Base-by-base conservation (phyloP, 306 rosid species). In the Cucurbita ficifolia region DNA sequence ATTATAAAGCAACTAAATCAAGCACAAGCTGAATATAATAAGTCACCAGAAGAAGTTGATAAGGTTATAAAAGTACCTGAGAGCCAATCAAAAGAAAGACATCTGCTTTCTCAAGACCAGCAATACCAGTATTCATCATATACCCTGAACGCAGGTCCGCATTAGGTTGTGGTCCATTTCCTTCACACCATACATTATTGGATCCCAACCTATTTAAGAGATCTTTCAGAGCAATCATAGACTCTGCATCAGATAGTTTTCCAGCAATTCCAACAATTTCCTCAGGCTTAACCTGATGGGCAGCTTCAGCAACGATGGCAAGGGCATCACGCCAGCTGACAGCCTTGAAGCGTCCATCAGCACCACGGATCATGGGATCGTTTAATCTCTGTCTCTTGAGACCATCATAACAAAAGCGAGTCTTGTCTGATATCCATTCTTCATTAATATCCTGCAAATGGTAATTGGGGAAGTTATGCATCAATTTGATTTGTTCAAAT, bases 351-450 rank as follows among this genome's bases (percentile, higher is more conserved):
- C 91, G 97, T 24, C 99, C 99, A 84, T 95, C 97, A 76, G 92
- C 80, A 82, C 88, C 92, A 75, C 97, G 97, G 77, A 95, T 83
- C 99, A 95, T 91, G 40, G 97, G 99, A 82, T 95, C 99, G 81
- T 89, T 95, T 73, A 95, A 81, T 81, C 99, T 91, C 83, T 95
- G 99, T 80, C 99, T 95, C 86, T 95, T 95, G 83, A 95, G 89
- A 76, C 99, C 99, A 76, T 95, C 99, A 84, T 91, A 95, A 73
- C 92, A 89, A 64, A 95, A 95, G 53, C 97, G 97, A 79, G 97
- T 95, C 82, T 95, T 95, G 82, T 95, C 99, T 48, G 99, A 95
- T 83, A 95, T 95, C 97, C 99, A 95, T 80, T 95, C 99, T 82
- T 95, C 99, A 83, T 95, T 95, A 79, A 95, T 89, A 81, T 91